Percentiles rank a stretch among this genome's conserved stretches.
Conservation (phyloP, 192 early-diverging fungal species). For the Coemansia javaensis region DNA sequence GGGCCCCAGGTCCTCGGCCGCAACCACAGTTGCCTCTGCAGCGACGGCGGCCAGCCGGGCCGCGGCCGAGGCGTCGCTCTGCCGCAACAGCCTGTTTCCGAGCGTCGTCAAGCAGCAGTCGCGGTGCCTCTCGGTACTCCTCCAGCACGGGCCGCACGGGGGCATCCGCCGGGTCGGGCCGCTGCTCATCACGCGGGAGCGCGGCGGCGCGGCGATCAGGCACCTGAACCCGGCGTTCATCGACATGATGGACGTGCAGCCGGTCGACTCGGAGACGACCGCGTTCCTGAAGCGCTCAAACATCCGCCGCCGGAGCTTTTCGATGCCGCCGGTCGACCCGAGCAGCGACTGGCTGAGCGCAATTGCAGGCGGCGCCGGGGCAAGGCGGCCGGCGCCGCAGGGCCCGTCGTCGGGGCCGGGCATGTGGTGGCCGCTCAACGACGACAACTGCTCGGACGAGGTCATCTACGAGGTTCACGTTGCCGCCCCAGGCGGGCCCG, state of each 20-base stretch:
- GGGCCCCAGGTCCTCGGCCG: not conserved
- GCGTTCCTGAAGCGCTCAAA: constrained; percentile 35
- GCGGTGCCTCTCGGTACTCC: constrained; percentile 42
- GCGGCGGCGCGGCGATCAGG: constrained; percentile 37
- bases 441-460: constrained; percentile 49
- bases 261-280: constrained; percentile 29
- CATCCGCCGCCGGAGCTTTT: constrained; percentile 46
- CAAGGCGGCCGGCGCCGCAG: constrained; percentile 2
- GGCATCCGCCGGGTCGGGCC: constrained; percentile 46
- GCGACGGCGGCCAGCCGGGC: not conserved
- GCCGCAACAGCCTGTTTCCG: constrained; percentile 47
- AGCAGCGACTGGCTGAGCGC: constrained; percentile 27
- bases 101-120: constrained; percentile 49
- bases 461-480: constrained; percentile 40
- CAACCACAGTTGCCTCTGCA: not conserved
- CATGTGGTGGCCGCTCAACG: constrained; percentile 52
- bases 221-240: constrained; percentile 43
- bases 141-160: constrained; percentile 50
- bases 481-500: constrained; percentile 9
- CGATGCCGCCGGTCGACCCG: constrained; percentile 16
- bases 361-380: constrained; percentile 4
- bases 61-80: constrained; percentile 11
- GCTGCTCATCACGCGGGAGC: constrained; percentile 38
- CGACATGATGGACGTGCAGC: constrained; percentile 51
- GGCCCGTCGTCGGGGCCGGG: constrained; percentile 32